phyloP scores from a whole-genome alignment of 345 rosid species.

The Citrus glauca region DNA sequence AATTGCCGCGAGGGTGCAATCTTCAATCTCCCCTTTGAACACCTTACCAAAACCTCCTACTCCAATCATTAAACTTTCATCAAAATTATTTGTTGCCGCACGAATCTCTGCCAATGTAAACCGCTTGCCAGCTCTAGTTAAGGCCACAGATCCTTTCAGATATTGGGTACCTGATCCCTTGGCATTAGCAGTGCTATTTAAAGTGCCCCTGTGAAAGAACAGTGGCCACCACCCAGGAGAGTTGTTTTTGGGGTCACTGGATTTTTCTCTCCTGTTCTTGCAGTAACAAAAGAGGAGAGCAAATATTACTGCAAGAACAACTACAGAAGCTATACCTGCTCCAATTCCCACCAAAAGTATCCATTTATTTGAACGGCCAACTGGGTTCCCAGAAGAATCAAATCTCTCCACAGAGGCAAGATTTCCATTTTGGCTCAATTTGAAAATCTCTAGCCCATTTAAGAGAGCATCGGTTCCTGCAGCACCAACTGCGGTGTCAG shows the following conservation, averaged over 20 bases:
- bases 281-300: conserved; percentile 32
- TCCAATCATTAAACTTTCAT: conserved; percentile 74
- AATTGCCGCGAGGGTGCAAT: conserved; percentile 70
- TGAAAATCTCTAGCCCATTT: conserved; percentile 87
- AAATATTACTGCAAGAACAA: conserved; percentile 29
- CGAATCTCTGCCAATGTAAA: conserved; percentile 74
- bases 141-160: conserved; percentile 31
- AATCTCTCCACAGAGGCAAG: conserved; percentile 59
- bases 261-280: conserved; percentile 35
- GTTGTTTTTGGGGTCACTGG: conserved; percentile 37
- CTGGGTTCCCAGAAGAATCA: conserved; percentile 33
- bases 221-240: conserved; percentile 62
- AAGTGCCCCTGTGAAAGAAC: conserved; percentile 43
- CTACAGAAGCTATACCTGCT: conserved; percentile 46
- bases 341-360: conserved; percentile 55
- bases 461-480: conserved; percentile 85
- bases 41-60: conserved; percentile 91
- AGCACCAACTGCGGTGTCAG: conserved; percentile 70
- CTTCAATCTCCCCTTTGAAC: conserved; percentile 74
- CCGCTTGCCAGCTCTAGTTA: conserved; percentile 50
- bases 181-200: conserved; percentile 46
- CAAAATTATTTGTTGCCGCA: conserved; percentile 73
- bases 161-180: conserved; percentile 46
- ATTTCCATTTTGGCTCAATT: conserved; percentile 67
- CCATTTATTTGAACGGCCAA: conserved; percentile 29